These are phyloP conservation scores for Eucalyptus sp. DNA, from an alignment of 345 rosid species.

Conservation along the genomic window DNA sequence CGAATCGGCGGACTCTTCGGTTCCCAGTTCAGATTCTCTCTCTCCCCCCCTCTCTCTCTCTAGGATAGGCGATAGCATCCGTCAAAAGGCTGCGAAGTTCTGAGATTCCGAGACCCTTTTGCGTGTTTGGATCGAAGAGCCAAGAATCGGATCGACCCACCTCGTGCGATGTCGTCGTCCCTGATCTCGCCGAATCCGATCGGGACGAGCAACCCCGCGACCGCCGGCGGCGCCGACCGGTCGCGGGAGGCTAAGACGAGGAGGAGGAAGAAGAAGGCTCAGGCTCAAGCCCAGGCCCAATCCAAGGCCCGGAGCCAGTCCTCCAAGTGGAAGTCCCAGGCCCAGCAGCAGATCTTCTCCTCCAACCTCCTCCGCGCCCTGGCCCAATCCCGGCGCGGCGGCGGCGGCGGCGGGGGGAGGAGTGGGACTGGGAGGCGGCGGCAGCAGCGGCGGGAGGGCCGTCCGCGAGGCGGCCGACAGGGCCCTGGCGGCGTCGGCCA, in stretches of 20 bases:
- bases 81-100: not conserved
- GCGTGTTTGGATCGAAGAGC: not conserved
- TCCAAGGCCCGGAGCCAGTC: slow-evolving; percentile 5
- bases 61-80: not conserved
- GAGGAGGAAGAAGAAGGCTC: slow-evolving; percentile 30
- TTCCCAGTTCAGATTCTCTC: not conserved
- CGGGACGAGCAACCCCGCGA: not conserved
- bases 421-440: not conserved
- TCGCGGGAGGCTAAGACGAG: slow-evolving; percentile 30
- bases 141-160: not conserved
- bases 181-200: slow-evolving; percentile 24
- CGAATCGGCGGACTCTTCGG: not conserved
- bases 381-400: slow-evolving; percentile 33
- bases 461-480: slow-evolving; percentile 82
- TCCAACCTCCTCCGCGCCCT: slow-evolving; percentile 66
- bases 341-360: slow-evolving; percentile 77
- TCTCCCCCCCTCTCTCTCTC: not conserved
- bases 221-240: slow-evolving; percentile 26
- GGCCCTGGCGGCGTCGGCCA: slow-evolving; percentile 74
- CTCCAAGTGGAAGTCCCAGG: slow-evolving; percentile 68
- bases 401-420: slow-evolving; percentile 41
- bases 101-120: not conserved
- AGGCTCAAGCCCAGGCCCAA: not conserved
- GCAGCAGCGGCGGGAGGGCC: slow-evolving; percentile 44
- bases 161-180: not conserved